A percentile compares a stretch with the other conserved stretches of the same genome.
These are phyloP conservation scores for Tetrapyrgos nigripes DNA, from an alignment of 1,284 basidiomycete genomes.

Conservation along the genomic window DNA sequence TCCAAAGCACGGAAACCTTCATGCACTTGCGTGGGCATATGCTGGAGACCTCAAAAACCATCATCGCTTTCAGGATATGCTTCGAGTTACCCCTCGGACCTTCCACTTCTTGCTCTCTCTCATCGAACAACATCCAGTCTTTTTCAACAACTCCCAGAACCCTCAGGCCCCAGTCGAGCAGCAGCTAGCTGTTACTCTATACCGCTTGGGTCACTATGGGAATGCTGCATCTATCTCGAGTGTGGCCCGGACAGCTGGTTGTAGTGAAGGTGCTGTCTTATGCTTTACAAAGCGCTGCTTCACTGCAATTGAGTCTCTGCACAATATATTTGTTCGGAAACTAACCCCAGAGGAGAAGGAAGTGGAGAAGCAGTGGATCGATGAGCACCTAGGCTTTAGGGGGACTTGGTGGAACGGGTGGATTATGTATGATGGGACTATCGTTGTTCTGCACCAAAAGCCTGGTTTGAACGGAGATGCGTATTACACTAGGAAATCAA, in stretches of 20 bases:
- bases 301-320: conserved; percentile 30
- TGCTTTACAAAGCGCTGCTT: conserved; percentile 29
- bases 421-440: conserved; percentile 28
- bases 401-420: conserved; percentile 22
- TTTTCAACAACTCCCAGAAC: conserved; percentile 33
- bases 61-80: conserved; percentile 22
- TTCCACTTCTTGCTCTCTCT: conserved; percentile 24
- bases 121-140: conserved; percentile 23
- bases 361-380: conserved; percentile 33
- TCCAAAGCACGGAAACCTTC: conserved; percentile 28
- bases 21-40: conserved; percentile 39
- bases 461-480: conserved; percentile 28
- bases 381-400: conserved; percentile 13
- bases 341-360: conserved; percentile 34
- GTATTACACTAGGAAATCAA: conserved; percentile 39
- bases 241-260: conserved; percentile 32
- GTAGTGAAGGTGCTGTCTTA: conserved; percentile 28
- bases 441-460: conserved; percentile 18
- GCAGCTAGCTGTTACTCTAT: conserved; percentile 39
- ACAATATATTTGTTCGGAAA: conserved; percentile 28
- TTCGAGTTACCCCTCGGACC: conserved; percentile 20
- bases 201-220: conserved; percentile 39
- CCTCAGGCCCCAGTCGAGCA: conserved; percentile 33
- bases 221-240: conserved; percentile 33
- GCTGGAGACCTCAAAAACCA: conserved; percentile 26